Evolutionary conservation across 257 asterid species (phyloP), one percentile per base, ranked within the genome.

Genomic region (Plantago elongata): DNA sequence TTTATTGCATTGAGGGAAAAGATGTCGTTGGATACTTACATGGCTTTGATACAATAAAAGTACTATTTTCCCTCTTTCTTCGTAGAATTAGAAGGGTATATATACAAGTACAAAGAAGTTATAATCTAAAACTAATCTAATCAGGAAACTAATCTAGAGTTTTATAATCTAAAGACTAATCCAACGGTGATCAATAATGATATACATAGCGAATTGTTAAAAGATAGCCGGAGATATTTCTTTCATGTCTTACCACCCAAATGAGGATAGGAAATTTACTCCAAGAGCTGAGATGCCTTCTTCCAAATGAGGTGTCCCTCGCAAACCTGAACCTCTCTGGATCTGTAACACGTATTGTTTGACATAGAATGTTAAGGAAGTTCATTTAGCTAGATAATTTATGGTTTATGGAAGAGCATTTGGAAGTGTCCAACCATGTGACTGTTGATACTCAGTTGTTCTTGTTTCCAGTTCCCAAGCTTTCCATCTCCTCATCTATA

Each of bases 401-500:
- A 0, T 51, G 18, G 11, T 29, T 34, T 18, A 9, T 51, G 29
- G 9, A 51, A 34, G 57, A 18, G 38, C n/a, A 51, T 18, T 17
- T 15, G 11, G 14, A 5, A 15, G 17, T n/a, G 30, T 9, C 40
- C 37, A 52, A 81, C 94, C 90, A 18, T 81, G 71, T 30, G 77
- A 74, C 51, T 67, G 78, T 56, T 81, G 84, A 65, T 85, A 79
- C 62, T 81, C 86, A 9, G 74, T n/a, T 34, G 88, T 75, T 69
- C 37, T 79, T 63, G 90, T 83, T 77, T 85, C 90, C 57, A 16
- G 69, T 72, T 85, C 90, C 94, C 94, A 83, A 61, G 80, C 75
- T 74, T 81, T 83, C 94, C 90, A 85, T 59, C 62, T 80, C 49
- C 80, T 77, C 95, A 83, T 86, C 90, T 86, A 70, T 51, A n/a